phyloP scores from a whole-genome alignment of 441 rosid species.

The Adansonia madagascariensis region DNA sequence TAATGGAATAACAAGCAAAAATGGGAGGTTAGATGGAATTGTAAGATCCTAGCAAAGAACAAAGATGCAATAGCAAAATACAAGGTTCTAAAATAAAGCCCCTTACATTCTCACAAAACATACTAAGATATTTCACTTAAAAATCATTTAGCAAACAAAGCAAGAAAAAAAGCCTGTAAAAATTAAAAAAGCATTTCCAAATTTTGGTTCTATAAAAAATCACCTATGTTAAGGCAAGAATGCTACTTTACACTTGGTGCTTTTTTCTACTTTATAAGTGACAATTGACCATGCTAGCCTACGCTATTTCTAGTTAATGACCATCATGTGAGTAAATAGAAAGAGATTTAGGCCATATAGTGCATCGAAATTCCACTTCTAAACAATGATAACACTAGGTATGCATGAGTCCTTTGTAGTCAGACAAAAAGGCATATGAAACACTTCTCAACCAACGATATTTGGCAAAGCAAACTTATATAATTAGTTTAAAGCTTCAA shows the following conservation, averaged over 20 bases:
- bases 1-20: neutral
- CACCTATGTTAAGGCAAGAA: neutral
- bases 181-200: neutral
- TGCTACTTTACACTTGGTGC: neutral
- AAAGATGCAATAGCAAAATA: neutral
- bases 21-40: neutral
- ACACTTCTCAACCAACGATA: neutral
- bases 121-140: neutral
- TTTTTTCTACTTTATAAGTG: neutral
- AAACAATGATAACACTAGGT: neutral
- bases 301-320: conserved; percentile 9
- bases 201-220: neutral
- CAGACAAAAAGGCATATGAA: neutral
- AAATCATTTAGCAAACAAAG: neutral
- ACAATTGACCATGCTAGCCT: neutral
- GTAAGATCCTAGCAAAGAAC: neutral
- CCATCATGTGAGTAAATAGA: neutral
- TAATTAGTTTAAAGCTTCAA: neutral
- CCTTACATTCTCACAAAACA: neutral
- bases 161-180: neutral
- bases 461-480: neutral
- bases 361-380: neutral
- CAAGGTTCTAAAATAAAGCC: neutral
- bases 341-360: neutral
- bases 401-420: neutral